Evolutionary conservation across 2,329 filamentous ascomycete genomes (phyloP), one percentile per base, ranked within the genome.

Genomic region (Trichoderma sp.): DNA sequence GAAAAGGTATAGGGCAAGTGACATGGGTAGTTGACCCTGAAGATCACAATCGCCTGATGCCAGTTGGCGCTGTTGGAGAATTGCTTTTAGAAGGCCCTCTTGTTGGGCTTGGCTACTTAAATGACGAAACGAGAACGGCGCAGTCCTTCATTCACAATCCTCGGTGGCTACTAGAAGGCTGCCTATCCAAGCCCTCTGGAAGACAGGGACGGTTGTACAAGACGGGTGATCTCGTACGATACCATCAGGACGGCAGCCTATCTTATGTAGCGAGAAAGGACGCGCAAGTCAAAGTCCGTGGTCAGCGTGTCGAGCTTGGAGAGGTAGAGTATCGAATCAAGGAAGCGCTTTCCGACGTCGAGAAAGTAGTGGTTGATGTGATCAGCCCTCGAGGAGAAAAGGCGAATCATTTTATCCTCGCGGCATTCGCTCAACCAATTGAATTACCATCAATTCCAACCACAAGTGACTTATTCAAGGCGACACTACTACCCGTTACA

Each of bases 21-120:
- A 71, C 68, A 62, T 85, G 83, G 83, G 80, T 85, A 56, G 81
- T 83, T 26, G 81, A 85, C 63, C 78, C 82, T 1, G 75, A 79
- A 7, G 77, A 82, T 72, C 77, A 81, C 64, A 71, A 84, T 60
- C 77, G 75, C 8, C 78, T 85, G 11, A 76, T 81, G 21, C 83
- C 83, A 1, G 72, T 84, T 6, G 84, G 83, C 2, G 76, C 79
- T 3, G 78, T 83, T 4, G 84, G 84, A 15, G 84, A 86, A 75
- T 80, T 86, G 24, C 75, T 84, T 6, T 77, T 87, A 39, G 84
- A 84, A 73, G 85, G 85, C 1, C 86, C 86, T 2, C 82, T 85
- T 30, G 84, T 90, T 28, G 87, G 86, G 28, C 81, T 84, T 18
- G 87, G 86, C 26, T 90, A 90, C 71, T 78, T 89, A 36, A 84